A percentile compares a stretch with the other conserved stretches of the same genome.
phyloP scores from a whole-genome alignment of 306 rosid genomes.

The Erythrophleum fordii region DNA sequence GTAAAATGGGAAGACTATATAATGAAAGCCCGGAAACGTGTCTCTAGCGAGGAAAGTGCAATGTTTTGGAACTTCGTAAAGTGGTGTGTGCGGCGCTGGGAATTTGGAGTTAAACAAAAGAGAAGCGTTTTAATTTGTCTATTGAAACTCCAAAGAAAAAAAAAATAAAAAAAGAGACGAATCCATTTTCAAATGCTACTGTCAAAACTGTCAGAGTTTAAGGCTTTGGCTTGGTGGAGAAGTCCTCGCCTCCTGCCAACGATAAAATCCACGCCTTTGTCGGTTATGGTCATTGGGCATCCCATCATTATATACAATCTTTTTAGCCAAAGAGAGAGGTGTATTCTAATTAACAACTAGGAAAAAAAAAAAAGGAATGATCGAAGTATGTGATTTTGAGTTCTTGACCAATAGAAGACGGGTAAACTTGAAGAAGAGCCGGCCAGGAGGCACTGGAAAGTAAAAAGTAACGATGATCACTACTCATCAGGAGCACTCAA shows the following conservation, averaged over 20 bases:
- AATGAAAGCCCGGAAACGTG: constrained; percentile 30
- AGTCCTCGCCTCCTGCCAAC: neutral
- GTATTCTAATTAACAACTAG: neutral
- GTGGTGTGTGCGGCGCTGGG: constrained; percentile 16
- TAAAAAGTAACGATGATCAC: constrained; percentile 15
- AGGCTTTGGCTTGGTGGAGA: neutral
- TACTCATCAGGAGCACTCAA: constrained; percentile 27
- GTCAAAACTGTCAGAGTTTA: neutral
- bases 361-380: neutral
- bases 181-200: constrained; percentile 1
- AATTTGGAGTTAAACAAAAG: neutral
- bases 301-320: neutral
- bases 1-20: neutral
- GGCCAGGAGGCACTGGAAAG: constrained; percentile 43
- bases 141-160: neutral
- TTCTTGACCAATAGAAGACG: neutral
- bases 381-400: neutral
- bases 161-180: neutral
- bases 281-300: neutral
- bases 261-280: constrained; percentile 27
- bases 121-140: neutral
- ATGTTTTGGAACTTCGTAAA: constrained; percentile 2
- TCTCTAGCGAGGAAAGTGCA: constrained; percentile 20
- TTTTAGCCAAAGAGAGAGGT: neutral
- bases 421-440: constrained; percentile 10